These are phyloP conservation scores for Pyropia yezoensis DNA, from an alignment of 23 red algal genomes.

Conservation along the genomic window DNA sequence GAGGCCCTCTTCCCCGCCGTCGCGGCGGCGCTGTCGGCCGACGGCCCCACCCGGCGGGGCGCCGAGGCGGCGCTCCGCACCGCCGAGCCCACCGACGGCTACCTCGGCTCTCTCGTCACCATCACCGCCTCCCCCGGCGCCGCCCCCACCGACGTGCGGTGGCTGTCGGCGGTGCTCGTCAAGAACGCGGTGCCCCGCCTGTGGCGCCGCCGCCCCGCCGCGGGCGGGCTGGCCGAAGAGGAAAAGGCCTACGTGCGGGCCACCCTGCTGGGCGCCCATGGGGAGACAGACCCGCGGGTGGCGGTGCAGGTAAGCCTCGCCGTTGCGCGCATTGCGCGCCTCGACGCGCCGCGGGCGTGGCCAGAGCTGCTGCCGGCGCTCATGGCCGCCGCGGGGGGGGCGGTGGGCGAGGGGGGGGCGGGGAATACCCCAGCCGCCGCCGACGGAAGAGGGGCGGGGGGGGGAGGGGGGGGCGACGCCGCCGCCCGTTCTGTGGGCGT, in stretches of 20 bases:
- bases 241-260: conserved; percentile 25
- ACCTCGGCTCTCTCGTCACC: conserved; percentile 37
- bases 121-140: conserved; percentile 32
- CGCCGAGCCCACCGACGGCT: conserved; percentile 32
- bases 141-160: conserved; percentile 27
- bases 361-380: conserved; percentile 34
- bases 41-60: conserved; percentile 13
- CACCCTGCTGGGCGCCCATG: conserved; percentile 23
- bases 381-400: conserved; percentile 2
- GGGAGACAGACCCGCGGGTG: conserved; percentile 25
- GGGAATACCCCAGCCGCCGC: too few relatives aligned
- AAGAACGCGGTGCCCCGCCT: conserved; percentile 43
- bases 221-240: conserved; percentile 26
- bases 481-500: conserved; percentile 1
- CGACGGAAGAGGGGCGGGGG: too few relatives aligned
- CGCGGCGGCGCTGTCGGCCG: conserved; percentile 18
- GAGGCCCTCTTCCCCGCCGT: conserved; percentile 31
- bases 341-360: conserved; percentile 43
- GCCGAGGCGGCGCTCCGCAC: conserved; percentile 34
- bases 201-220: conserved; percentile 30
- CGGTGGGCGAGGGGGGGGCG: neutral
- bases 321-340: conserved; percentile 36
- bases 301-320: conserved; percentile 43
- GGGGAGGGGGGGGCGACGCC: too few relatives aligned
- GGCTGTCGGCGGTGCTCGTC: conserved; percentile 43